These are phyloP conservation scores for Fraxinus quadrangulata DNA, from an alignment of 257 asterid species.

Conservation along the genomic window DNA sequence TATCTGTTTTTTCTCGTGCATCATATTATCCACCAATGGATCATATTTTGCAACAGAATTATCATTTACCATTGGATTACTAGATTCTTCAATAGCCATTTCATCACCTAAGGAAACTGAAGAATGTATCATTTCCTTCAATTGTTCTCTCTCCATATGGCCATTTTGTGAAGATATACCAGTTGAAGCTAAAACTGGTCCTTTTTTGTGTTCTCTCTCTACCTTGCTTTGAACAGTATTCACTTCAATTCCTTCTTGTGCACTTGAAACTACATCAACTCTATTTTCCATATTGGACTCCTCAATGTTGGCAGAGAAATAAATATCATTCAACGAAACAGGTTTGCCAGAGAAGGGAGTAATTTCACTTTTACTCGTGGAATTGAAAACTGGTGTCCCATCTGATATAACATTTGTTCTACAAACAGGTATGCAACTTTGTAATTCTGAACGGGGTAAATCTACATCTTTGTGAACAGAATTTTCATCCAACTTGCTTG, in stretches of 20 bases:
- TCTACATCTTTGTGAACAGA: conserved; percentile 34
- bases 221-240: conserved; percentile 25
- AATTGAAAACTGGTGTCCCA: conserved; percentile 24
- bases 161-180: conserved; percentile 25
- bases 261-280: conserved; percentile 27
- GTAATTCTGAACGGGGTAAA: conserved; percentile 35
- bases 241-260: conserved; percentile 25
- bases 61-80: conserved; percentile 27
- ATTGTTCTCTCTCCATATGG: conserved; percentile 27
- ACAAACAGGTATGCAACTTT: conserved; percentile 13
- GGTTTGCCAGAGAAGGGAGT: not conserved
- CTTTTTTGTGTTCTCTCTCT: conserved; percentile 23
- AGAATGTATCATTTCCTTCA: conserved; percentile 27
- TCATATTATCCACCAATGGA: conserved; percentile 29
- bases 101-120: conserved; percentile 27
- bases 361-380: conserved; percentile 13
- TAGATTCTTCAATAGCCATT: conserved; percentile 28
- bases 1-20: conserved; percentile 30
- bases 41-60: conserved; percentile 28
- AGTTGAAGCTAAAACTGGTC: conserved; percentile 26
- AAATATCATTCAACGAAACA: conserved; percentile 32
- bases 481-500: conserved; percentile 34
- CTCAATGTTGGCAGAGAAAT: conserved; percentile 26
- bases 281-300: conserved; percentile 32
- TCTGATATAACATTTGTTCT: conserved; percentile 24